Evolutionary conservation across 2,329 filamentous ascomycete species (phyloP).

Genomic region (Claviceps digitariae): DNA sequence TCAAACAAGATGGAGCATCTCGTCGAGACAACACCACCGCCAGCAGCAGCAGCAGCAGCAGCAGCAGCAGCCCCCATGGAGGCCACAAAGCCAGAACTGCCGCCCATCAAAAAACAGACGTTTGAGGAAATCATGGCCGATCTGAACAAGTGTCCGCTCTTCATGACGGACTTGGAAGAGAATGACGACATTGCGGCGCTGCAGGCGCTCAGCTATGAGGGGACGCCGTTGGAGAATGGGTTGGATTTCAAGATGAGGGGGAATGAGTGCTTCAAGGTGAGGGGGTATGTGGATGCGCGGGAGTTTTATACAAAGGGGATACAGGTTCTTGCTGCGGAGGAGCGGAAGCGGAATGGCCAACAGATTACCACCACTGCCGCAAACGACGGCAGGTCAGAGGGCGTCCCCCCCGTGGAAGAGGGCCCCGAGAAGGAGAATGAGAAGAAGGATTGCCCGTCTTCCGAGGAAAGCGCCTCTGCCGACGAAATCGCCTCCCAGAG

Average conservation of each 20-base stretch:
- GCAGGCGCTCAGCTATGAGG: constrained; percentile 84
- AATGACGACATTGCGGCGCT: constrained; percentile 78
- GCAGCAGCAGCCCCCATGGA: constrained; percentile 4
- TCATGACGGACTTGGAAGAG: constrained; percentile 89
- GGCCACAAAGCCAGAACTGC: constrained; percentile 29
- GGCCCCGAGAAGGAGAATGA: constrained; percentile 16
- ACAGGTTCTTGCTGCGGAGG: constrained; percentile 51
- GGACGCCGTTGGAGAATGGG: constrained; percentile 70
- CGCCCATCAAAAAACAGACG: constrained; percentile 33
- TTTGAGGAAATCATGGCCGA: constrained; percentile 43
- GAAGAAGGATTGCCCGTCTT: constrained; percentile 37
- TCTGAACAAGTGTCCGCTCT: constrained; percentile 58
- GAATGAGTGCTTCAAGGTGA: constrained; percentile 70
- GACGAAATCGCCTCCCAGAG: constrained; percentile 49
- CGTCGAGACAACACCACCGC: background rate
- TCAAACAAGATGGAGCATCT: background rate
- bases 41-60: no score
- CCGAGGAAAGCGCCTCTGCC: no score
- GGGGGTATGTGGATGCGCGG: constrained; percentile 67
- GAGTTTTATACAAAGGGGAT: constrained; percentile 91
- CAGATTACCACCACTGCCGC: no score
- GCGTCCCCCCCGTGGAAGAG: no score
- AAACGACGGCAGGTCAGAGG: no score
- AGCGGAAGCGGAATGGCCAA: constrained; percentile 37
- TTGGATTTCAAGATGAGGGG: constrained; percentile 80